Percentiles rank a stretch among this genome's conserved stretches.
Conservation (phyloP, 1,139 yeast genomes). For the Yamadazyma oceani region DNA sequence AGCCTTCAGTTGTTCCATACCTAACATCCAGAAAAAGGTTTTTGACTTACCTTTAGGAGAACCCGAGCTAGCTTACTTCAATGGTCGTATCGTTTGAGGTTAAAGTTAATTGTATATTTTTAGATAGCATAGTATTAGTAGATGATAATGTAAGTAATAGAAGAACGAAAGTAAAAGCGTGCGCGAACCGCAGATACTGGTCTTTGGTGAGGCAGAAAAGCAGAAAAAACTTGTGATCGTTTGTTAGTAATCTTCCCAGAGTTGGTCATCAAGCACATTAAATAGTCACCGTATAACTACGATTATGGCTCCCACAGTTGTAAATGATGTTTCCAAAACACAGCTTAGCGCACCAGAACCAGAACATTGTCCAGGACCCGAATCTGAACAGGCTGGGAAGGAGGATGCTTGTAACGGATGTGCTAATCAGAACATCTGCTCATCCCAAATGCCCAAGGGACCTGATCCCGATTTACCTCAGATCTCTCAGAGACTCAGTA, state of each 20-base stretch:
- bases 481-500: conserved; percentile 66
- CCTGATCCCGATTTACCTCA: conserved; percentile 92
- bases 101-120: neutral
- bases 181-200: neutral
- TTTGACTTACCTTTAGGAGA: conserved; percentile 45
- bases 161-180: too few species aligned
- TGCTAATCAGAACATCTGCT: conserved; percentile 89
- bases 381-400: conserved; percentile 88
- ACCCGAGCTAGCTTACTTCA: conserved; percentile 44
- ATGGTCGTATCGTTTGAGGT: conserved; percentile 3
- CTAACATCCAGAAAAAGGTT: conserved; percentile 25
- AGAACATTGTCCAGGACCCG: conserved; percentile 98
- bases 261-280: too few species aligned
- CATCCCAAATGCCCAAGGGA: conserved; percentile 79
- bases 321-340: conserved; percentile 16
- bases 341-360: conserved; percentile 64
- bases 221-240: too few species aligned
- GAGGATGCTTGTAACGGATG: conserved; percentile 95
- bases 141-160: neutral
- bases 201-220: neutral
- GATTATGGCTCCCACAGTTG: conserved; percentile 28
- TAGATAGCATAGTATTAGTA: neutral
- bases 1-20: conserved; percentile 26
- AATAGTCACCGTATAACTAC: too few species aligned
- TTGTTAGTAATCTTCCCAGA: too few species aligned